Conservation (phyloP, 2,329 filamentous ascomycete genomes). For the Canariomyces notabilis region DNA sequence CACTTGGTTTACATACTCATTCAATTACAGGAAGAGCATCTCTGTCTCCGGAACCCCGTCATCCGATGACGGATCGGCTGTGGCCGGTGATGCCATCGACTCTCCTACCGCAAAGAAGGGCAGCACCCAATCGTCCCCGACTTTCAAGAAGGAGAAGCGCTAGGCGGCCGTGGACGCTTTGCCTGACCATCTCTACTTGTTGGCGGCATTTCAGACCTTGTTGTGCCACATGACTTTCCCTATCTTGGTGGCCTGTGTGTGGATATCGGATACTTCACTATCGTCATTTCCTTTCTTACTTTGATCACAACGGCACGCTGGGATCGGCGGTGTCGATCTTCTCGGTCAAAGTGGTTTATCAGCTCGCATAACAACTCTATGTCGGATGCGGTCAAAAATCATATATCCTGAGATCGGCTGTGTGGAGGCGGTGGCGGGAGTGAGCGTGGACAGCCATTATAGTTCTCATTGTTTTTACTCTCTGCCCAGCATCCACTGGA, state of each 20-base stretch:
- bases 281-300: conserved; percentile 22
- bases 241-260: conserved; percentile 18
- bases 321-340: conserved; percentile 12
- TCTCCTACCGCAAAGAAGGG: conserved; percentile 39
- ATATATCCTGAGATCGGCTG: conserved; percentile 22
- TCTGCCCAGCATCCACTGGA: conserved; percentile 23
- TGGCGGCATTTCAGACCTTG: conserved; percentile 14
- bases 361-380: conserved; percentile 25
- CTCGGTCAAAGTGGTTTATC: conserved; percentile 17
- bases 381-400: conserved; percentile 13
- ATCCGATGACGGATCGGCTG: conserved; percentile 43
- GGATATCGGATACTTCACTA: conserved; percentile 23
- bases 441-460: conserved; percentile 17
- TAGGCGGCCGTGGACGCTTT: conserved; percentile 27
- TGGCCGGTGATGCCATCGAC: conserved; percentile 53
- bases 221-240: conserved; percentile 16
- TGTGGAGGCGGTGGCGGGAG: conserved; percentile 18
- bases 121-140: conserved; percentile 48
- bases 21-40: conserved; percentile 34
- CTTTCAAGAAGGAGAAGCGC: conserved; percentile 39
- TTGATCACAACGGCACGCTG: conserved; percentile 13
- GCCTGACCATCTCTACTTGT: conserved; percentile 19
- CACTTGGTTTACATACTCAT: conserved; percentile 16
- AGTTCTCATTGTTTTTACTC: conserved; percentile 26
- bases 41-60: conserved; percentile 37